Conservation (phyloP, 345 rosid genomes). For the Adansonia digitata region DNA sequence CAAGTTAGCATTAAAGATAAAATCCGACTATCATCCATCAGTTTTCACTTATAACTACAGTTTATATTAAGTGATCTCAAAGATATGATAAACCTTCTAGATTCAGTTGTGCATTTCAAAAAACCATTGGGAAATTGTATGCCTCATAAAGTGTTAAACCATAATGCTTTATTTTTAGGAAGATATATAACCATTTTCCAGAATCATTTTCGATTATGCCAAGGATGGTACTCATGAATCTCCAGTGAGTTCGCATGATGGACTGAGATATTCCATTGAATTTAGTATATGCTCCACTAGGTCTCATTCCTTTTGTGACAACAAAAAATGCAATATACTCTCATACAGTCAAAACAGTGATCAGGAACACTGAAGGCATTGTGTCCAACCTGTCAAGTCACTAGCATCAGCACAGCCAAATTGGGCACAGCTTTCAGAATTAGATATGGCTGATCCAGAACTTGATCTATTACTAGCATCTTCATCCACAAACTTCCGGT, state of each 20-base stretch:
- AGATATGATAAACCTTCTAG: not conserved
- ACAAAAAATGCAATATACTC: not conserved
- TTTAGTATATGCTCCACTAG: not conserved
- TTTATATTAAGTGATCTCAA: not conserved
- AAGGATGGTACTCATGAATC: not conserved
- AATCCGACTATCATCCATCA: no score
- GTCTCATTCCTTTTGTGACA: not conserved
- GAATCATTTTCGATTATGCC: not conserved
- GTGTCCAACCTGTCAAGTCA: constrained; percentile 78
- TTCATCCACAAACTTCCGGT: constrained; percentile 65
- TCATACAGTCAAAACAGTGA: not conserved
- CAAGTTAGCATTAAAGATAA: not conserved
- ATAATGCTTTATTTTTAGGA: not conserved
- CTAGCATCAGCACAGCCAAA: constrained; percentile 74
- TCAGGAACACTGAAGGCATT: not conserved
- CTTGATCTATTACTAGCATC: constrained; percentile 88
- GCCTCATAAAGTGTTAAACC: not conserved
- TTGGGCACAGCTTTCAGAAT: constrained; percentile 94
- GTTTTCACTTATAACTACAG: not conserved
- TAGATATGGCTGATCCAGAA: constrained; percentile 96
- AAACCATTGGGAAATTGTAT: not conserved
- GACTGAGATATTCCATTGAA: not conserved
- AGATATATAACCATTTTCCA: not conserved
- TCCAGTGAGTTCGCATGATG: not conserved
- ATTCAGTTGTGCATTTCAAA: not conserved